Evolutionary conservation across 169 alveolate genomes (phyloP).

Genomic region (Plasmodium ovale): DNA sequence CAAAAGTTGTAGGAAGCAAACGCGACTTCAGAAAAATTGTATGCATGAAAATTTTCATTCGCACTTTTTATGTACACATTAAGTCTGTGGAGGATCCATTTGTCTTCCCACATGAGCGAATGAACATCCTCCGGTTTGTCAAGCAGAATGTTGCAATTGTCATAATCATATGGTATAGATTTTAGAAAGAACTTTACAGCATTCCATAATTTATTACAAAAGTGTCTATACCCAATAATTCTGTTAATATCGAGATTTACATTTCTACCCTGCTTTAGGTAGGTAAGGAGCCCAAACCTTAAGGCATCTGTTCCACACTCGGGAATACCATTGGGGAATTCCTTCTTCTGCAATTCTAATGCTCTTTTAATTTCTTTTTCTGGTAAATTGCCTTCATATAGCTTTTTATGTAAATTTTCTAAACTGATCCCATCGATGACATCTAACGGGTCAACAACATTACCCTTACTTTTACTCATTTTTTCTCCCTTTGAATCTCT

Average conservation of each 20-base stretch:
- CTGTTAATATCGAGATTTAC: constrained; percentile 97
- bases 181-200: constrained; percentile 94
- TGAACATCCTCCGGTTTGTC: constrained; percentile 70
- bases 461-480: constrained; percentile 98
- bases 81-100: constrained; percentile 95
- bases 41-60: constrained; percentile 90
- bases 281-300: constrained; percentile 96
- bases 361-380: constrained; percentile 94
- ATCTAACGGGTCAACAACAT: constrained; percentile 99
- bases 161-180: constrained; percentile 82
- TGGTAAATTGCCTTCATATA: constrained; percentile 93
- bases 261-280: constrained; percentile 94
- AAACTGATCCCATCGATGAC: constrained; percentile 96
- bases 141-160: constrained; percentile 78
- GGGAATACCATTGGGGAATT: constrained; percentile 99
- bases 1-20: constrained; percentile 94
- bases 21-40: constrained; percentile 96
- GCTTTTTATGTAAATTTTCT: constrained; percentile 90
- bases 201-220: constrained; percentile 99
- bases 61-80: constrained; percentile 83
- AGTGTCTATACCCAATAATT: constrained; percentile 97
- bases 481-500: constrained; percentile 98
- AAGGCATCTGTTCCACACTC: constrained; percentile 99
- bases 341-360: constrained; percentile 92
- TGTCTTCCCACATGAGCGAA: constrained; percentile 92